Base-by-base conservation (phyloP, 371 early-diverging fungal genomes). In the Umbelopsis sp. region DNA sequence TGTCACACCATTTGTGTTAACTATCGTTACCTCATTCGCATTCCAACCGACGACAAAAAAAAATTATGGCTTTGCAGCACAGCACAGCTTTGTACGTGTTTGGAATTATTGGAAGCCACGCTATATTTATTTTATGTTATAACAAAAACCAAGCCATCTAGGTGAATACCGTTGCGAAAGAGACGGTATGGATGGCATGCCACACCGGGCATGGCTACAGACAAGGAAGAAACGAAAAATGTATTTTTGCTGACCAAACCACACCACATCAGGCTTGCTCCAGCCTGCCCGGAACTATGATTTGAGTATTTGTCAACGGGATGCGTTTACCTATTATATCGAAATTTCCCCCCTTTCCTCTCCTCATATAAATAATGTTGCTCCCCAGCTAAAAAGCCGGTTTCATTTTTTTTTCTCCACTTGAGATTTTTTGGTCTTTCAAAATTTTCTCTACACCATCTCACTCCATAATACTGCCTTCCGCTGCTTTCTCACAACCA, bases 241-340 rank as follows among this genome's bases (percentile, higher is more conserved):
- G 14, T 25, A 29, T 57, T 37, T 24, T 25, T 35, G 57, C 22
- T 57, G 57, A 57, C 57, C 57, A 57, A 57, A 57, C 57, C 48
- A 48, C n/a, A 35, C 57, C 35, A 29, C 57, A 57, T 57, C 57
- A 57, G 57, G 57, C 57, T 57, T 57, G 57, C 57, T 20, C 25
- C 53, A 53, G 22, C 14, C 53, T 18, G 41, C 41, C 32, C 29
- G 25, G 32, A 57, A 29, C 35, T 35, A 32, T 57, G 57, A 57
- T 35, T 29, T 35, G 22, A 20, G 57, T 57, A 57, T 57, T 57
- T 57, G 57, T 57, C 9, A 57, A 29, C 41, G 8, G 29, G 18
- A 37, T 12, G 35, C 18, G 35, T 57, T 24, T 57, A 8, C 8
- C 57, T 29, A 57, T 57, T 57, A 57, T 57, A 35, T 35, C 8